phyloP scores from a whole-genome alignment of 345 rosid genomes.

The Bruguiera gymnorhiza region DNA sequence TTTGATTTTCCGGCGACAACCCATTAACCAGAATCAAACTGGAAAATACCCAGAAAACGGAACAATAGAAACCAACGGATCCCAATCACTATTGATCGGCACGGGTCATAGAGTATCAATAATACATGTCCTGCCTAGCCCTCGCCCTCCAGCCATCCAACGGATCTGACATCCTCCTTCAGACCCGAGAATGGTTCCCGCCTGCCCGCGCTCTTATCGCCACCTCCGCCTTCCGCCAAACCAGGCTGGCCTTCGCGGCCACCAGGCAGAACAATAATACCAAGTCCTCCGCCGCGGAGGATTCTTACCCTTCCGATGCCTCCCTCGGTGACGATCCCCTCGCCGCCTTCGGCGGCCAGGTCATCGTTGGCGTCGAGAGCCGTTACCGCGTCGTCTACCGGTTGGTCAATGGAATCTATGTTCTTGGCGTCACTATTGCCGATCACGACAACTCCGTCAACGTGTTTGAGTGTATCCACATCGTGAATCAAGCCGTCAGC shows the following conservation, averaged over 20 bases:
- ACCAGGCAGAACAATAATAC: constrained; percentile 31
- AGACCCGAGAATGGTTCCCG: constrained; percentile 90
- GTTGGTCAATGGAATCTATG: constrained; percentile 87
- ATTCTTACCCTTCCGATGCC: constrained; percentile 33
- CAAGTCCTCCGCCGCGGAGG: constrained; percentile 4
- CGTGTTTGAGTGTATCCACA: constrained; percentile 89
- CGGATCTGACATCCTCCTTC: constrained; percentile 83
- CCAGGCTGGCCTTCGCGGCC: constrained; percentile 70
- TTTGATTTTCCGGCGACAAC: too few relatives aligned
- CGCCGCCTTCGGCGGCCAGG: constrained; percentile 88
- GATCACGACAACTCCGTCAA: constrained; percentile 82
- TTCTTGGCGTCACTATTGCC: constrained; percentile 75
- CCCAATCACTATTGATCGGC: too few relatives aligned
- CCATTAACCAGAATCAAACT: too few relatives aligned
- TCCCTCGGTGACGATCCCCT: constrained; percentile 93
- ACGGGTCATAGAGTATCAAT: too few relatives aligned
- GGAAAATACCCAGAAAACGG: too few relatives aligned
- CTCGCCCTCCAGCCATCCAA: constrained; percentile 83
- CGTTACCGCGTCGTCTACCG: constrained; percentile 93
- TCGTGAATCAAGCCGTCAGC: constrained; percentile 92
- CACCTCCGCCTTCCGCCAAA: constrained; percentile 86
- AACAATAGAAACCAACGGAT: too few relatives aligned
- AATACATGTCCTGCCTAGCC: constrained; percentile 72
- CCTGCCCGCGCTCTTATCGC: constrained; percentile 87
- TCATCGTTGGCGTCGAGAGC: constrained; percentile 92